phyloP scores from a whole-genome alignment of 345 rosid species.

The Lumnitzera littorea region DNA sequence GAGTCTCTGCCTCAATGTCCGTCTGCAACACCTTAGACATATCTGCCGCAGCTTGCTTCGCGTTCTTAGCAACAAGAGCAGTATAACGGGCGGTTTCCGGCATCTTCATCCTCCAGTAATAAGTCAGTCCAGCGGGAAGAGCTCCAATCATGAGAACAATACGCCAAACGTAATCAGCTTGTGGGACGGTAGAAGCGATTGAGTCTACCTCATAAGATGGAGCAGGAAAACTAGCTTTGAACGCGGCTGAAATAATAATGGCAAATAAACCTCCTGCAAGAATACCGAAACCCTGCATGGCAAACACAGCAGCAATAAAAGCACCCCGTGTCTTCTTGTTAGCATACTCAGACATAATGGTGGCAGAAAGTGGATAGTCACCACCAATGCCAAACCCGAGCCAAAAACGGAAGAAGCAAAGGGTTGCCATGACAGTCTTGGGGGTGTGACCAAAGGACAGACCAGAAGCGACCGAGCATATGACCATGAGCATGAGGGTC shows the following conservation, averaged over 20 bases:
- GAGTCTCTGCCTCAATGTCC: slow-evolving; percentile 49
- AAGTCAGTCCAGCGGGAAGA: slow-evolving; percentile 67
- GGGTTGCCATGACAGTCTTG: not conserved
- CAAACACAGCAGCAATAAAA: slow-evolving; percentile 80
- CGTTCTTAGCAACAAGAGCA: slow-evolving; percentile 76
- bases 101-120: slow-evolving; percentile 79
- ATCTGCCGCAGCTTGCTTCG: slow-evolving; percentile 60
- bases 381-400: not conserved
- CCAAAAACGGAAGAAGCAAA: not conserved
- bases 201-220: slow-evolving; percentile 45
- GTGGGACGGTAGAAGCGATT: slow-evolving; percentile 45
- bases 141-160: slow-evolving; percentile 73
- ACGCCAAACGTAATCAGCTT: slow-evolving; percentile 80
- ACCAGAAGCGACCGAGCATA: not conserved
- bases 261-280: slow-evolving; percentile 65
- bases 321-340: slow-evolving; percentile 85
- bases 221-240: slow-evolving; percentile 36
- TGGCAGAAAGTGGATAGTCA: not conserved
- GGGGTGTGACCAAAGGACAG: not conserved
- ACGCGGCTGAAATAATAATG: slow-evolving; percentile 36
- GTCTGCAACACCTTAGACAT: slow-evolving; percentile 76
- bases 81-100: slow-evolving; percentile 89
- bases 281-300: slow-evolving; percentile 87
- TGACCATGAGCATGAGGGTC: not conserved
- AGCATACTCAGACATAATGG: slow-evolving; percentile 69